A percentile compares a stretch with the other conserved stretches of the same genome.
Evolutionary conservation across 352 stramenopile genomes (phyloP).

Genomic region (Phytophthora quininea): DNA sequence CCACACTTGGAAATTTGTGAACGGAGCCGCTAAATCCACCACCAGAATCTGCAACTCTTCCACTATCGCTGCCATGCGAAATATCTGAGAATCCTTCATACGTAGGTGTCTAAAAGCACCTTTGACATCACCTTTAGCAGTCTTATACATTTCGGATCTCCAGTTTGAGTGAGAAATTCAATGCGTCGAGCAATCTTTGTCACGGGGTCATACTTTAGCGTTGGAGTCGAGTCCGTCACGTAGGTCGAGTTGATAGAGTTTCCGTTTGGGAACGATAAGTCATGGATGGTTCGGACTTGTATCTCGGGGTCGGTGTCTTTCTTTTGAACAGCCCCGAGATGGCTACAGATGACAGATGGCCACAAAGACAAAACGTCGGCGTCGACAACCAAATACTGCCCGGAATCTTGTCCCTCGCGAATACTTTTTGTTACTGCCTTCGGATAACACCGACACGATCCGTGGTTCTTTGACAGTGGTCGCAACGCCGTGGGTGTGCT

Average conservation of each 20-base stretch:
- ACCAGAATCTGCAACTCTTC: neutral
- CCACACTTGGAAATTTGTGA: no score
- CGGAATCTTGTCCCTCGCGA: constrained; percentile 4
- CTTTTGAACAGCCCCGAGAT: constrained; percentile 9
- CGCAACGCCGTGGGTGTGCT: no score
- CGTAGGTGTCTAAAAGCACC: constrained; percentile 5
- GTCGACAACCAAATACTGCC: constrained; percentile 7
- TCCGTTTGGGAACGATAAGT: constrained; percentile 6
- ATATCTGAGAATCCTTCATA: neutral
- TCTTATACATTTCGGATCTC: neutral
- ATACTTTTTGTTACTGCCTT: neutral
- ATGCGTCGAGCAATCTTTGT: neutral
- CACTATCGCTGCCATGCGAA: constrained; percentile 2
- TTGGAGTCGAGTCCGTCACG: neutral
- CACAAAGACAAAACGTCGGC: neutral
- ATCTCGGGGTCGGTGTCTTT: constrained; percentile 3
- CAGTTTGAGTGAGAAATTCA: neutral
- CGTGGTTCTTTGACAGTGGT: neutral
- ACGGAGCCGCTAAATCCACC: constrained; percentile 8
- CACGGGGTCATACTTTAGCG: neutral
- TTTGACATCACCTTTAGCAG: constrained; percentile 16
- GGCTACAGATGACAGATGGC: neutral
- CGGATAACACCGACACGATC: neutral
- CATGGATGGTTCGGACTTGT: constrained; percentile 2
- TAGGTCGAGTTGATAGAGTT: constrained; percentile 1